Evolutionary conservation across 2,329 filamentous ascomycete species (phyloP), one percentile per base, ranked within the genome.

Genomic region (Bipolaris bicolor): DNA sequence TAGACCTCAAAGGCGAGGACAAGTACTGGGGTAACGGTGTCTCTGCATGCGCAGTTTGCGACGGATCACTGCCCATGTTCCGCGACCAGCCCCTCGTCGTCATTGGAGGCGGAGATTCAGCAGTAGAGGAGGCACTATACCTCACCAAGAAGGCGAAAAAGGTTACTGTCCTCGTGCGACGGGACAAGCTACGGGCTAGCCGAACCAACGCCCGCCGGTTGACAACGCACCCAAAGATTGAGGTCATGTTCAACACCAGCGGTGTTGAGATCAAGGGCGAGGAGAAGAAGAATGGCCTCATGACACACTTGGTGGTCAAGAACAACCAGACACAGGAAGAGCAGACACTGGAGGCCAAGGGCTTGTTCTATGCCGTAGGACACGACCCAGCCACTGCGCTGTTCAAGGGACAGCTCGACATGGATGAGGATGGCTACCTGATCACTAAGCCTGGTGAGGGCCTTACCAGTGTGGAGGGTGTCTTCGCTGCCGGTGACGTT

Each of bases 21-120:
- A 90, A 88, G 77, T 99, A 92, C 86, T 99, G 96, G 96, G 93
- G 97, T 77, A 95, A 90, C 77, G 95, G 95, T 67, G 92, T 99
- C 75, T 95, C 90, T 50, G 95, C 95, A 48, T 99, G 95, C 79
- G 95, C 95, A 33, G 95, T 99, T 47, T 99, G 95, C 80, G 95
- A 99, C 75, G 95, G 95, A 63, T 95, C 93, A 48, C 89, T 98
- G 45, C 95, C 95, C 59, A 97, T 99, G 78, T 99, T 97, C 88
- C 87, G 94, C 69, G 92, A 97, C 79, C 96, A 97, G 84, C 94
- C 90, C 7, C 84, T 99, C 53, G 91, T 94, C 39, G 95, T 99
- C 48, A 97, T 99, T 64, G 95, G 95, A 63, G 96, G 95, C 63
- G 95, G 95, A 71, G 95, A 99, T 80, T 96, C 91, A 15, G 95